Evolutionary conservation across 768 basidiomycete species (phyloP).

Genomic region (Lactifluus piperatus): DNA sequence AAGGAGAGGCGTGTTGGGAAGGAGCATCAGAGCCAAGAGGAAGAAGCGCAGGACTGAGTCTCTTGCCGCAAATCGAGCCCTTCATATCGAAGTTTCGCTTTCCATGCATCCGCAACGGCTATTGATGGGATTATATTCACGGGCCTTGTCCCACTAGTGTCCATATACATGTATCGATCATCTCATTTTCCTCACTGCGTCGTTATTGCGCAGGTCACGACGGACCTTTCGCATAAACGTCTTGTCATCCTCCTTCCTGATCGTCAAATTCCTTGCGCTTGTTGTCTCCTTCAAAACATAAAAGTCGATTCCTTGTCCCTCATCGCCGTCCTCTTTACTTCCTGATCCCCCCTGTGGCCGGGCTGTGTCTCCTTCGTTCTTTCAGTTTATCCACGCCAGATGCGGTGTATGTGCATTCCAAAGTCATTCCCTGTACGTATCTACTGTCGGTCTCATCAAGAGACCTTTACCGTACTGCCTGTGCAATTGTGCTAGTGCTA

Average conservation of each 20-base stretch:
- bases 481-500: slow-evolving; percentile 21
- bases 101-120: slow-evolving; percentile 10
- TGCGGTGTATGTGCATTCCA: slow-evolving; percentile 15
- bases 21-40: slow-evolving; percentile 65
- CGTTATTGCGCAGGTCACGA: slow-evolving; percentile 14
- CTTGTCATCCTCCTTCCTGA: slow-evolving; percentile 3
- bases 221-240: slow-evolving; percentile 9
- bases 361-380: slow-evolving; percentile 9
- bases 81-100: slow-evolving; percentile 11
- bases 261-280: slow-evolving; percentile 8
- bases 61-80: neutral
- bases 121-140: slow-evolving; percentile 22
- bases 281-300: slow-evolving; percentile 8
- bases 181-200: slow-evolving; percentile 14
- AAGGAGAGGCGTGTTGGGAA: slow-evolving; percentile 88
- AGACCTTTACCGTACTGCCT: slow-evolving; percentile 20
- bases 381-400: slow-evolving; percentile 8
- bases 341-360: neutral
- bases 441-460: slow-evolving; percentile 13
- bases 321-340: neutral
- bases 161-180: slow-evolving; percentile 20
- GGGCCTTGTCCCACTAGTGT: slow-evolving; percentile 20
- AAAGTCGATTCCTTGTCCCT: slow-evolving; percentile 3
- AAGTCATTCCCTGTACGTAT: slow-evolving; percentile 20
- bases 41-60: slow-evolving; percentile 27